Evolutionary conservation across 2,329 filamentous ascomycete genomes (phyloP), one percentile per base, ranked within the genome.

Genomic region (Beauveria brongniartii): DNA sequence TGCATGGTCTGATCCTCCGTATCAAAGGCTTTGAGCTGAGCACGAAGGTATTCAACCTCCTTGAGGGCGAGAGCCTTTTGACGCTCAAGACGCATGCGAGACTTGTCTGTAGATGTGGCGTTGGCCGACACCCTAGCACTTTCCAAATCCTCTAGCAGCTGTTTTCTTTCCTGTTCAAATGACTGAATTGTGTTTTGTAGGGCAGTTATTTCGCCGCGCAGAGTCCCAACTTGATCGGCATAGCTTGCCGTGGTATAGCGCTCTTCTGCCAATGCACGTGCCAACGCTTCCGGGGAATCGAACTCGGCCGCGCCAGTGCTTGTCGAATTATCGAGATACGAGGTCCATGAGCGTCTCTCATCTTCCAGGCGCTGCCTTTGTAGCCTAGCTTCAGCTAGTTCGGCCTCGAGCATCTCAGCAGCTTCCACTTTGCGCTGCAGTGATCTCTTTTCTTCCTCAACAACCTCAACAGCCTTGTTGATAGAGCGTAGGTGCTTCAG

Each of bases 31-130:
- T 92, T 92, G 59, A 97, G 81, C 73, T 99, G 94, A 0, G 91
- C 93, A 24, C 94, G 89, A 7, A 99, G 82, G 71, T 96, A 96
- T 66, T 97, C 92, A 0, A 94, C 91, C 71, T 99, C 95, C 70
- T 97, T 97, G 26, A 91, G 81, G 0, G 92, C 91, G 8, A 99
- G 81, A 1, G 82, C 84, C 62, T 91, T 89, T 71, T 97, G 93
- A 62, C 94, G 83, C 68, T 99, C 93, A 0, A 97, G 77, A 37
- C 94, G 84, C 58, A 89, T 78, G 48, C 86, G 87, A 1, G 83
- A 82, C 74, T 92, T 89, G 68, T 91, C 89, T 18, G 79, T 77
- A 22, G 76, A 80, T 1, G 75, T 69, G 5, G 78, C 75, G 4
- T 72, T 77, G 30, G 75, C 75, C 1, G 77, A 74, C 3, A 76